Evolutionary conservation across 352 stramenopile species (phyloP).

Genomic region (Albugo laibachii): DNA sequence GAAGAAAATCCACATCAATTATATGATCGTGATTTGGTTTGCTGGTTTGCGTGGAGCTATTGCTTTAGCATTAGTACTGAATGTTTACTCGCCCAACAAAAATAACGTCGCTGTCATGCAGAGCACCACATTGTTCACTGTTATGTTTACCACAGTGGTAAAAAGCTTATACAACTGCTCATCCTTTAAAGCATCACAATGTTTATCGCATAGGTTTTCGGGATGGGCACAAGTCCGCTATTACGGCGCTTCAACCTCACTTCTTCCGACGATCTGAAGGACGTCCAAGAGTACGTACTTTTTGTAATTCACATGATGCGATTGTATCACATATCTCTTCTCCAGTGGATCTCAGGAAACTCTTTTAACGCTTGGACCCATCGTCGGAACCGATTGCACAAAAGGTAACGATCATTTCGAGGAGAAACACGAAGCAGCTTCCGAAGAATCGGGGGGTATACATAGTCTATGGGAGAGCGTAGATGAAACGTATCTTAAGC

Average conservation of each 20-base stretch:
- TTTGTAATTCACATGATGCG: neutral
- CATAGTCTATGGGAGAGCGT: conserved; percentile 36
- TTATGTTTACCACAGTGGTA: conserved; percentile 68
- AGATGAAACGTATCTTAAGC: conserved; percentile 58
- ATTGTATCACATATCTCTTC: neutral
- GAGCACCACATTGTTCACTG: conserved; percentile 56
- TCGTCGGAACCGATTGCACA: conserved; percentile 23
- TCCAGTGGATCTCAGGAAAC: conserved; percentile 24
- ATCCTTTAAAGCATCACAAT: neutral
- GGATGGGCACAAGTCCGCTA: conserved; percentile 48
- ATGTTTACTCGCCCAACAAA: conserved; percentile 34
- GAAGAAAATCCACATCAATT: conserved; percentile 49
- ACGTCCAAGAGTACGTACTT: conserved; percentile 26
- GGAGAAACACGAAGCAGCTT: conserved; percentile 9
- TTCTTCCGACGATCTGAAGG: conserved; percentile 16
- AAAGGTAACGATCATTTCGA: conserved; percentile 5
- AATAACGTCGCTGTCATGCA: conserved; percentile 48
- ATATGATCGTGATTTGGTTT: conserved; percentile 85
- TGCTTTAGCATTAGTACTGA: conserved; percentile 72
- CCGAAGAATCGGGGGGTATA: conserved; percentile 24
- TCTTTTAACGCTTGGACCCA: conserved; percentile 10
- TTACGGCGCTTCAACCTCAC: conserved; percentile 34
- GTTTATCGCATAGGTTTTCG: conserved; percentile 26
- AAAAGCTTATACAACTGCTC: neutral
- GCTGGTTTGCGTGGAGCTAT: conserved; percentile 84